Evolutionary conservation across 2,329 filamentous ascomycete species (phyloP).

Genomic region (Bertia moriformis): DNA sequence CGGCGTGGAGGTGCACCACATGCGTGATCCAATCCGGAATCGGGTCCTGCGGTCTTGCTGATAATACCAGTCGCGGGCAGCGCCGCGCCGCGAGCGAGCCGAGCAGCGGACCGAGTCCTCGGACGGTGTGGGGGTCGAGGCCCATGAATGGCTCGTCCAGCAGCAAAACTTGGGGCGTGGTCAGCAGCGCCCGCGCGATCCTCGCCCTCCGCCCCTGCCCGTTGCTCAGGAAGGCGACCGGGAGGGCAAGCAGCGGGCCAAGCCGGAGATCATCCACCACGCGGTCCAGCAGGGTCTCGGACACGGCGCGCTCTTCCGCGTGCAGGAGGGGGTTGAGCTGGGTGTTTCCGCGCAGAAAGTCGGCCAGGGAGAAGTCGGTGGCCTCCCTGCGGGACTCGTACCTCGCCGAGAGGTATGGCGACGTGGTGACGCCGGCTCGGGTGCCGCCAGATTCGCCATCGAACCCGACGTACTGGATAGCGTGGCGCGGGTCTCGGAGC

Average conservation of each 20-base stretch:
- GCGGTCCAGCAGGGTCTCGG: conserved; percentile 32
- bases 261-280: conserved; percentile 61
- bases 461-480: conserved; percentile 84
- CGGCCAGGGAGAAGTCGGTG: conserved; percentile 70
- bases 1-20: conserved; percentile 55
- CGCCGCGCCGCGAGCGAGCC: conserved; percentile 49
- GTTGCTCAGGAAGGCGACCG: conserved; percentile 81
- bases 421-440: conserved; percentile 40
- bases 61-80: conserved; percentile 61
- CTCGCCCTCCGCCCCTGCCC: conserved; percentile 77
- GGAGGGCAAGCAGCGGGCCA: conserved; percentile 56
- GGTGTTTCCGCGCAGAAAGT: conserved; percentile 72
- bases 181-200: conserved; percentile 75
- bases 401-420: conserved; percentile 72
- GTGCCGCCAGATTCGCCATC: conserved; percentile 52
- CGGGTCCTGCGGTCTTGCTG: conserved; percentile 69
- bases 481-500: conserved; percentile 44
- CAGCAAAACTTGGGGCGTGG: conserved; percentile 64
- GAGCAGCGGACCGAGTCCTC: conserved; percentile 57
- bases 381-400: conserved; percentile 80
- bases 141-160: conserved; percentile 96
- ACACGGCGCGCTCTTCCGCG: conserved; percentile 25
- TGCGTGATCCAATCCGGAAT: conserved; percentile 87
- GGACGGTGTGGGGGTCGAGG: conserved; percentile 70
- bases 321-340: conserved; percentile 61